Evolutionary conservation across 2,329 filamentous ascomycete species (phyloP).

Genomic region (Penicillium sp.): DNA sequence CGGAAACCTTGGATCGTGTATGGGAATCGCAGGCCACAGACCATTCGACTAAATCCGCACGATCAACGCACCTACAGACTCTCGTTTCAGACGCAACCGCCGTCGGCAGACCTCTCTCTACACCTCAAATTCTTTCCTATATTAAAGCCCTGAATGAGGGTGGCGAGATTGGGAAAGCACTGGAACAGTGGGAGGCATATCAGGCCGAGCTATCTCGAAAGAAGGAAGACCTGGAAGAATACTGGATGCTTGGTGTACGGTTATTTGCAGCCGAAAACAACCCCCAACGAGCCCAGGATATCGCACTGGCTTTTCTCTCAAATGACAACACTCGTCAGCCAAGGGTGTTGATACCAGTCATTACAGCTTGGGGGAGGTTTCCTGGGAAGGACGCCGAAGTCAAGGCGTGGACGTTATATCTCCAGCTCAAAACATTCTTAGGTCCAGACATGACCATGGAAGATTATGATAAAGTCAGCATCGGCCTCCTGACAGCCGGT

Average conservation of each 20-base stretch:
- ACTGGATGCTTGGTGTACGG: constrained; percentile 55
- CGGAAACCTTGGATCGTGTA: constrained; percentile 65
- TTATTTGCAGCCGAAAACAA: constrained; percentile 55
- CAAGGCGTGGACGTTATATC: constrained; percentile 70
- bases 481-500: constrained; percentile 70
- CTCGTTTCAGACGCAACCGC: constrained; percentile 70
- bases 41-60: constrained; percentile 52
- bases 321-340: constrained; percentile 49
- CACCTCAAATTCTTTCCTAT: constrained; percentile 66
- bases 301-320: constrained; percentile 50
- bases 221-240: constrained; percentile 43
- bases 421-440: constrained; percentile 65
- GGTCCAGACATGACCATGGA: constrained; percentile 66
- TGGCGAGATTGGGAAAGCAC: constrained; percentile 63
- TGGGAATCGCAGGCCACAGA: constrained; percentile 62
- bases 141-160: constrained; percentile 70
- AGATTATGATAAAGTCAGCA: constrained; percentile 76
- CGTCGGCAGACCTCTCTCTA: constrained; percentile 59
- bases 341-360: constrained; percentile 63
- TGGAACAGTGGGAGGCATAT: constrained; percentile 67
- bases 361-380: constrained; percentile 66
- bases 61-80: constrained; percentile 63
- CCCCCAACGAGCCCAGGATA: constrained; percentile 52
- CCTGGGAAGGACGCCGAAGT: constrained; percentile 54
- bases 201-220: constrained; percentile 57